A percentile compares a stretch with the other conserved stretches of the same genome.
Conservation (phyloP, 2,329 filamentous ascomycete genomes). For the Colletotrichum costaricense region DNA sequence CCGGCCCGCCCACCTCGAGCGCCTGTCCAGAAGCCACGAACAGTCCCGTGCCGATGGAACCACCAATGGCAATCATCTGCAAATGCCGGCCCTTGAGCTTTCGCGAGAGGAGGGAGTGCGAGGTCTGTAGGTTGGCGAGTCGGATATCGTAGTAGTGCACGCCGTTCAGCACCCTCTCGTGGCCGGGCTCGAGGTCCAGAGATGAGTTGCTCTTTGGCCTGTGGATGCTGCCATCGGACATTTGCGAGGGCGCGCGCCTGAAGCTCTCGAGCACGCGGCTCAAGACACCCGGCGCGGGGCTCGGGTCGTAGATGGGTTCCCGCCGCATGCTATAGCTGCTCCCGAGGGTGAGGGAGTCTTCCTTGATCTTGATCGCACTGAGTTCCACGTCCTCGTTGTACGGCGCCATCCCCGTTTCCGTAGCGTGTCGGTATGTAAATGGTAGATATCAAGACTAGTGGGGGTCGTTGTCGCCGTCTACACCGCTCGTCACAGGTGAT, state of each 20-base stretch:
- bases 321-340: slow-evolving; percentile 65
- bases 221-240: slow-evolving; percentile 44
- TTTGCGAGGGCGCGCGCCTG: slow-evolving; percentile 66
- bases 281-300: slow-evolving; percentile 46
- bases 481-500: not conserved
- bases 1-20: slow-evolving; percentile 79
- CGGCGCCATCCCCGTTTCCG: slow-evolving; percentile 47
- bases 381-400: slow-evolving; percentile 61
- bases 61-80: slow-evolving; percentile 98
- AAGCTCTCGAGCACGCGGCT: slow-evolving; percentile 70
- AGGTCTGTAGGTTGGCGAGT: slow-evolving; percentile 76
- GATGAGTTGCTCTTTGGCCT: slow-evolving; percentile 56
- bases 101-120: slow-evolving; percentile 79
- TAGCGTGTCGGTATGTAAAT: slow-evolving; percentile 19
- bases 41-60: slow-evolving; percentile 89
- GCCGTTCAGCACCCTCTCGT: slow-evolving; percentile 48
- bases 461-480: not conserved
- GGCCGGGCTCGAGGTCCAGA: slow-evolving; percentile 41
- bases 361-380: slow-evolving; percentile 68
- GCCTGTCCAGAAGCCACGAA: slow-evolving; percentile 86
- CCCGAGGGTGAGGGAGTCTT: slow-evolving; percentile 64
- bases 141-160: slow-evolving; percentile 66
- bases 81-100: slow-evolving; percentile 86
- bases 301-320: slow-evolving; percentile 58
- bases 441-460: not conserved